Base-by-base conservation (phyloP, 306 rosid genomes). In the Abrus pulchellus region DNA sequence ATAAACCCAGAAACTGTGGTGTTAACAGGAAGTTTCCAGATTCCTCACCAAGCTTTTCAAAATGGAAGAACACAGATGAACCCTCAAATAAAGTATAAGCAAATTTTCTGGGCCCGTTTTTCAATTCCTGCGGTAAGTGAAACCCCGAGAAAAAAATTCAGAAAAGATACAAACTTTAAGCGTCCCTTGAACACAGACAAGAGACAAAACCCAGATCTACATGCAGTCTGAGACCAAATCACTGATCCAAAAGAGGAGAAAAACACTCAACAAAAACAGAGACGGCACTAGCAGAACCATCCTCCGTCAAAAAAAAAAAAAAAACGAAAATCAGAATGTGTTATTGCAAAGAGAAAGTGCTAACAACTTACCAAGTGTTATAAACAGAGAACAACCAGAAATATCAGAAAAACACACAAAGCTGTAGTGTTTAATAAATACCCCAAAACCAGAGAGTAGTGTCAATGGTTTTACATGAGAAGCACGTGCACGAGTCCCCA, bases 201-300 rank as follows among this genome's bases (percentile, higher is more conserved):
- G 67, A 14, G 63, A 9, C n/a, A 74, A 78, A 81, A 76, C 75
- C 52, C 80, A 78, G 89, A 88, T 86, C 90, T 74, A 73, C 36
- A 72, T 70, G 55, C 72, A 83, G 36, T 43, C 7, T 10, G 71
- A 60, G 40, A 69, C 55, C 53, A 73, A 59, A 59, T 56, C 75
- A 53, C 75, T 49, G 83, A 82, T 72, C 81, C 68, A 49, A 73
- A 59, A 38, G 41, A 79, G 36, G 65, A 1, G 29, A 9, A 28
- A 68, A 34, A 57, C 13, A 38, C 34, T 41, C 61, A 83, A n/a
- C 44, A 54, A 36, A 56, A 75, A 41, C 62, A 54, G 43, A 68
- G 32, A 14, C 2, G 6, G 11, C 56, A 50, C 40, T 64, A 63
- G 68, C 68, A 43, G 41, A 20, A 20, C 0, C 20, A 20, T 20